phyloP scores from a whole-genome alignment of 441 rosid species.

The Erodium texanum region DNA sequence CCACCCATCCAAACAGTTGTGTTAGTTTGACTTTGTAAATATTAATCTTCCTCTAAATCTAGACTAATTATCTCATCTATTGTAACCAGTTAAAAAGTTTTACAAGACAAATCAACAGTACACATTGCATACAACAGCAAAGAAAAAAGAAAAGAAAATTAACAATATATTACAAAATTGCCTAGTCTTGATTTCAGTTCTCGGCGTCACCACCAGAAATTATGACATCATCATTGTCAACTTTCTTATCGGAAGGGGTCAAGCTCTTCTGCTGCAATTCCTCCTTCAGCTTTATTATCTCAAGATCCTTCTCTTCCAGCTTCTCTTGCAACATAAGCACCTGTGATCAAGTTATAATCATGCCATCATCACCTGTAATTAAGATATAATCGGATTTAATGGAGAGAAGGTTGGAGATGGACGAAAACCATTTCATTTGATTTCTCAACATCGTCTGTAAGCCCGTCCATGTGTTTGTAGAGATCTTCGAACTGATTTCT shows the following conservation, averaged over 20 bases:
- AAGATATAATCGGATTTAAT: too few species aligned
- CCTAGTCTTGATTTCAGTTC: constrained; percentile 3
- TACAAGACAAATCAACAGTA: too few species aligned
- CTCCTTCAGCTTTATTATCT: constrained; percentile 34
- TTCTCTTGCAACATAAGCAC: constrained; percentile 64
- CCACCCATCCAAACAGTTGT: too few species aligned
- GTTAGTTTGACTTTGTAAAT: too few species aligned
- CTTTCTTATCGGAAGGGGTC: constrained; percentile 10
- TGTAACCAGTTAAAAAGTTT: too few species aligned
- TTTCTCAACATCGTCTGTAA: constrained; percentile 73
- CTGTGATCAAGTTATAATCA: constrained; percentile 19
- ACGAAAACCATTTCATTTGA: constrained; percentile 68
- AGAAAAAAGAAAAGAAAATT: too few species aligned
- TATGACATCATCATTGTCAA: background rate
- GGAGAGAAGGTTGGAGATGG: background rate
- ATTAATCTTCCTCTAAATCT: too few species aligned
- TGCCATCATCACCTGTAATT: too few species aligned
- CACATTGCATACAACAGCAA: too few species aligned
- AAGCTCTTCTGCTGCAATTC: constrained; percentile 31
- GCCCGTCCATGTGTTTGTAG: constrained; percentile 65
- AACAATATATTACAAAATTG: too few species aligned
- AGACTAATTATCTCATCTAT: too few species aligned
- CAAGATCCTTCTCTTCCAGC: constrained; percentile 52
- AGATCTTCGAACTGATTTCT: constrained; percentile 72
- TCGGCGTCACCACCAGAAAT: constrained; percentile 17